Conservation (phyloP, 2,329 filamentous ascomycete species). For the Tolypocladium pustulatum region DNA sequence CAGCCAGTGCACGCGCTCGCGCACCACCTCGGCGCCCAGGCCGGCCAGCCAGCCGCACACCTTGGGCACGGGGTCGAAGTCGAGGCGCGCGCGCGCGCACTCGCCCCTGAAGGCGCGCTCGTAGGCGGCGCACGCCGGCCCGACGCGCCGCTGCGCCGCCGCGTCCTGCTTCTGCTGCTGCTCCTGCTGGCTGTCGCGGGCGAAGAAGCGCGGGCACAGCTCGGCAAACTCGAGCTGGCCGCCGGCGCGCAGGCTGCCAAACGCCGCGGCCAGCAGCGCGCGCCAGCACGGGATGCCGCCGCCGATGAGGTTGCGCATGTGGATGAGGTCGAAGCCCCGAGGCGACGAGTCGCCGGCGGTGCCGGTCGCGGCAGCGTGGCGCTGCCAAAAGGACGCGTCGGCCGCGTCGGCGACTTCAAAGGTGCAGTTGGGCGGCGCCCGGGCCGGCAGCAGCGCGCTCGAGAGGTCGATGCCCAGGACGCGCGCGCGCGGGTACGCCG, state of each 20-base stretch:
- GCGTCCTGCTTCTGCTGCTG: no score
- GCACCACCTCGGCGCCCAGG: slow-evolving; percentile 28
- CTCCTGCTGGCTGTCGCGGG: slow-evolving; percentile 20
- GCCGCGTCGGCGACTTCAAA: slow-evolving; percentile 51
- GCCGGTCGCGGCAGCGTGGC: not conserved
- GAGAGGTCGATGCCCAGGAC: slow-evolving; percentile 31
- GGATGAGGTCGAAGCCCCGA: slow-evolving; percentile 26
- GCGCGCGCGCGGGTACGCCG: slow-evolving; percentile 25
- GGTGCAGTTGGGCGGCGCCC: slow-evolving; percentile 46
- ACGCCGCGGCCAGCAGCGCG: slow-evolving; percentile 22
- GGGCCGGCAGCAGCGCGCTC: slow-evolving; percentile 26
- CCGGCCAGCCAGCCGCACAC: slow-evolving; percentile 22
- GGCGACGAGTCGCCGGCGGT: no score
- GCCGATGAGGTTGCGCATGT: slow-evolving; percentile 30
- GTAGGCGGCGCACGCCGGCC: slow-evolving; percentile 16
- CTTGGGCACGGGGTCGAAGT: slow-evolving; percentile 28
- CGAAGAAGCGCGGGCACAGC: slow-evolving; percentile 27
- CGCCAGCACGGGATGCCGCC: slow-evolving; percentile 34
- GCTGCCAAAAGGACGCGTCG: slow-evolving; percentile 25
- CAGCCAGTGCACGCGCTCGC: slow-evolving; percentile 29
- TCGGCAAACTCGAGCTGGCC: slow-evolving; percentile 35
- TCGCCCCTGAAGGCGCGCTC: slow-evolving; percentile 19
- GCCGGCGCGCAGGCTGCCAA: slow-evolving; percentile 29
- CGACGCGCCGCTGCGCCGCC: no score
- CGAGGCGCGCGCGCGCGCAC: slow-evolving; percentile 18